Conservation (phyloP, 805 yeast species). For the Torulaspora quercuum region DNA sequence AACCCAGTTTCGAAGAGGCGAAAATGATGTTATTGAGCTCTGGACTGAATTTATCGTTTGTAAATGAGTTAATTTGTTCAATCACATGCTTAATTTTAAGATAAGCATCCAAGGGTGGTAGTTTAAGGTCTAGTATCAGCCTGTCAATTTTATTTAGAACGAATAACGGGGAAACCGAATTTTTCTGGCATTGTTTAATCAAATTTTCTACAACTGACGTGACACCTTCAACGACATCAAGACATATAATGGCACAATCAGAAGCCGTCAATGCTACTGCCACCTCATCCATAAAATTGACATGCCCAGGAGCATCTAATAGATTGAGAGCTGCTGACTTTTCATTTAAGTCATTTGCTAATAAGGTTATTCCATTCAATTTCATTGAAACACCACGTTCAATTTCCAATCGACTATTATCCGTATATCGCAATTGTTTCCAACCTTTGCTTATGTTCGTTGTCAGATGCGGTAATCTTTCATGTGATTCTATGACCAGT, state of each 20-base stretch:
- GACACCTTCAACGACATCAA: slow-evolving; percentile 86
- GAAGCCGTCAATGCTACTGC: slow-evolving; percentile 52
- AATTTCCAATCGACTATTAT: slow-evolving; percentile 64
- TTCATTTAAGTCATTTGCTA: slow-evolving; percentile 51
- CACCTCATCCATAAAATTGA: slow-evolving; percentile 74
- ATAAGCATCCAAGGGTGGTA: slow-evolving; percentile 73
- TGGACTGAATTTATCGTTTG: slow-evolving; percentile 53
- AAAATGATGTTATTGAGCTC: slow-evolving; percentile 64
- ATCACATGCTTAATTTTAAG: slow-evolving; percentile 59
- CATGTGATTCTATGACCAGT: slow-evolving; percentile 65
- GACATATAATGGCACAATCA: slow-evolving; percentile 65
- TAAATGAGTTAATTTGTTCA: slow-evolving; percentile 58
- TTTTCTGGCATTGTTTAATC: slow-evolving; percentile 50
- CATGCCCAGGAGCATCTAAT: slow-evolving; percentile 91
- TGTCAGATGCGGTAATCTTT: slow-evolving; percentile 30
- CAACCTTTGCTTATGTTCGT: slow-evolving; percentile 36
- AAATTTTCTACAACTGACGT: slow-evolving; percentile 53
- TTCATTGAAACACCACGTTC: slow-evolving; percentile 69
- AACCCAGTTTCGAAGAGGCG: slow-evolving; percentile 60
- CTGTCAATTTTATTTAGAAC: slow-evolving; percentile 83
- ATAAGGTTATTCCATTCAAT: slow-evolving; percentile 55
- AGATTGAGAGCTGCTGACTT: slow-evolving; percentile 60
- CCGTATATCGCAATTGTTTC: slow-evolving; percentile 61
- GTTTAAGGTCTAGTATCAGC: slow-evolving; percentile 69
- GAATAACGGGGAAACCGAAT: slow-evolving; percentile 52